Base-by-base conservation (phyloP, 306 rosid genomes). In the Citrullus amarus region DNA sequence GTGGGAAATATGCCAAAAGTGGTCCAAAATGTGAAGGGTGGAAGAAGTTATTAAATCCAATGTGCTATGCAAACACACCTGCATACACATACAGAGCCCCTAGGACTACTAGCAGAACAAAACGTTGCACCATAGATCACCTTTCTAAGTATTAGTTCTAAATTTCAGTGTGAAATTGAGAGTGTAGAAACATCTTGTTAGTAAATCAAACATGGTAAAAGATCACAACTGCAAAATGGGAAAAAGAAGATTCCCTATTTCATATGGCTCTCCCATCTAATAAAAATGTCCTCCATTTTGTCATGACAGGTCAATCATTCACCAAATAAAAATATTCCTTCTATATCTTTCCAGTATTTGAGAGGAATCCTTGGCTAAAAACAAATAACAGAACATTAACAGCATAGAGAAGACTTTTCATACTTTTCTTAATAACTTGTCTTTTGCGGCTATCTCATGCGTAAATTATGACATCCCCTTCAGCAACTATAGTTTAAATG, bases 1-100 rank as follows among this genome's bases (percentile, higher is more conserved):
- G 48, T 74, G 62, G 50, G 25, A 32, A 30, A 74, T 54, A 74
- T 74, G 78, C 62, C 78, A 34, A 8, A 53, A 16, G 78, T 74
- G 78, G 46, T 38, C 20, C 76, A 70, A 46, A 44, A 20, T 70
- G 76, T 70, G 36, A 22, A 25, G 6, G 32, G 75, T n/a, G 54
- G 53, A 68, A n/a, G 9, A 9, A n/a, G 53, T 9, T 39, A 22
- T 68, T 30, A 44, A 32, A 48, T 72, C 60, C 57, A 70, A 44
- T 14, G 57, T 44, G 22, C 13, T 13, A 22, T 46, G 36, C 57
- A 7, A 44, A 25, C 9, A 44, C 75, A 69, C n/a, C 39, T 44
- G 56, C 56, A 43, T 10, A 68, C 76, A 12, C 15, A 50, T 18
- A 73, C 6, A 74, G 30, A 50, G 22, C 62, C 46, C 3, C 78